A percentile compares a stretch with the other conserved stretches of the same genome.
Evolutionary conservation across 768 basidiomycete species (phyloP).

Genomic region (Butyriboletus loyo): DNA sequence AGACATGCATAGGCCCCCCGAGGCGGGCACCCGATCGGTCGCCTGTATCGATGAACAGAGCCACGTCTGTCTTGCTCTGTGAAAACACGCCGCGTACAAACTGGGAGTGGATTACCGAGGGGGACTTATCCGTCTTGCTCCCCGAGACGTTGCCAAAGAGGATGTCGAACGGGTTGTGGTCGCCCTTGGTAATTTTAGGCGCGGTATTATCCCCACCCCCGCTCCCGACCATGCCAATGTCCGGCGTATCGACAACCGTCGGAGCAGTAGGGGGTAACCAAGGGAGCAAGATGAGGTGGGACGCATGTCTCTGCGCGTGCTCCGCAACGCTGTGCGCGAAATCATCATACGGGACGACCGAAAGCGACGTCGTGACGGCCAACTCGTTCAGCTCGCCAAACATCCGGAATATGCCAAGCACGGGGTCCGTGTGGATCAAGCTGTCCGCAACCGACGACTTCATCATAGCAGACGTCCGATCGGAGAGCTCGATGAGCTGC

Average conservation of each 20-base stretch:
- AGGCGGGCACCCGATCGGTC: conserved; percentile 23
- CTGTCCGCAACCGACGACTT: conserved; percentile 62
- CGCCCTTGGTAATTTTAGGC: conserved; percentile 14
- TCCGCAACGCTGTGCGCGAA: conserved; percentile 67
- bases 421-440: conserved; percentile 66
- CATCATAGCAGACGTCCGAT: conserved; percentile 65
- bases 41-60: conserved; percentile 74
- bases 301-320: conserved; percentile 53
- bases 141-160: conserved; percentile 43
- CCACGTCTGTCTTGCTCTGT: conserved; percentile 70
- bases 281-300: conserved; percentile 79
- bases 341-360: conserved; percentile 76
- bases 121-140: conserved; percentile 35
- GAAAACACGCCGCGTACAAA: conserved; percentile 83
- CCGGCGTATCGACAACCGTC: conserved; percentile 1
- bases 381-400: conserved; percentile 73
- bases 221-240: neutral
- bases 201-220: neutral
- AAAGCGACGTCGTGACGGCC: conserved; percentile 58
- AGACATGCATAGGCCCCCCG: conserved; percentile 56
- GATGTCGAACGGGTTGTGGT: conserved; percentile 67
- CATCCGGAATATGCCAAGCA: conserved; percentile 71
- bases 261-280: conserved; percentile 56
- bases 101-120: conserved; percentile 66
- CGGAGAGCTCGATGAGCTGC: conserved; percentile 80